These are phyloP conservation scores for Simmondsia chinensis DNA, from an alignment of 148 eudicot genomes.

Conservation along the genomic window DNA sequence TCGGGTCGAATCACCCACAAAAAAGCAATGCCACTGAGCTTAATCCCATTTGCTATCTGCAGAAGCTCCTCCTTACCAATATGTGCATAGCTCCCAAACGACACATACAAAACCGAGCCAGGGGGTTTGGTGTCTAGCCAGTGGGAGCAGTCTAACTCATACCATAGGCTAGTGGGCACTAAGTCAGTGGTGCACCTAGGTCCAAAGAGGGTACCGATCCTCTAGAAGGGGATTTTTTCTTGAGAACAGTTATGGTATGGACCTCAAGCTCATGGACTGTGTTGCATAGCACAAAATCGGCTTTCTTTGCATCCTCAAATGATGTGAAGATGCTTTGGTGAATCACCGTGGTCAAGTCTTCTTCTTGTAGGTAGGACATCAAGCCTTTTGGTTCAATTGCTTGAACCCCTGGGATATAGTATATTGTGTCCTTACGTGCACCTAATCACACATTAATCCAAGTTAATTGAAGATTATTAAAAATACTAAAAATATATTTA, in stretches of 20 bases:
- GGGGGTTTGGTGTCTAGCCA: slow-evolving; percentile 41
- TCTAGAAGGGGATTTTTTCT: slow-evolving; percentile 1
- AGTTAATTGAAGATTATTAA: no score
- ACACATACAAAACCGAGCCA: slow-evolving; percentile 37
- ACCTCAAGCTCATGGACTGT: slow-evolving; percentile 3
- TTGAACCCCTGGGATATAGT: slow-evolving; percentile 47
- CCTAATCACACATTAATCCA: no score
- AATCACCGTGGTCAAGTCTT: no score
- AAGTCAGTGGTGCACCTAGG: slow-evolving; percentile 18
- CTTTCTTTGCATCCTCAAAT: slow-evolving; percentile 5
- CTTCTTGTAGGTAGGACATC: slow-evolving; percentile 45
- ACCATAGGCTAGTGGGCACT: slow-evolving; percentile 46
- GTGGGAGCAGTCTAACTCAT: slow-evolving; percentile 37
- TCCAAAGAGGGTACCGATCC: slow-evolving; percentile 40
- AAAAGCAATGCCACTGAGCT: slow-evolving; percentile 20
- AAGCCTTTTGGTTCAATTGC: slow-evolving; percentile 35
- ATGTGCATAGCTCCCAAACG: slow-evolving; percentile 55
- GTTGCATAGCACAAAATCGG: slow-evolving; percentile 5
- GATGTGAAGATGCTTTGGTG: slow-evolving; percentile 25
- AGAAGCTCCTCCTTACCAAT: slow-evolving; percentile 10
- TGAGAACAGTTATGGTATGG: slow-evolving; percentile 4
- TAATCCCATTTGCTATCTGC: slow-evolving; percentile 34
- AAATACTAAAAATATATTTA: no score
- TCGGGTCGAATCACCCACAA: slow-evolving; percentile 48
- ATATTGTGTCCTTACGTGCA: slow-evolving; percentile 29